Evolutionary conservation across 2,329 filamentous ascomycete species (phyloP), one percentile per base, ranked within the genome.

Genomic region (Phaeosphaeria sp.): DNA sequence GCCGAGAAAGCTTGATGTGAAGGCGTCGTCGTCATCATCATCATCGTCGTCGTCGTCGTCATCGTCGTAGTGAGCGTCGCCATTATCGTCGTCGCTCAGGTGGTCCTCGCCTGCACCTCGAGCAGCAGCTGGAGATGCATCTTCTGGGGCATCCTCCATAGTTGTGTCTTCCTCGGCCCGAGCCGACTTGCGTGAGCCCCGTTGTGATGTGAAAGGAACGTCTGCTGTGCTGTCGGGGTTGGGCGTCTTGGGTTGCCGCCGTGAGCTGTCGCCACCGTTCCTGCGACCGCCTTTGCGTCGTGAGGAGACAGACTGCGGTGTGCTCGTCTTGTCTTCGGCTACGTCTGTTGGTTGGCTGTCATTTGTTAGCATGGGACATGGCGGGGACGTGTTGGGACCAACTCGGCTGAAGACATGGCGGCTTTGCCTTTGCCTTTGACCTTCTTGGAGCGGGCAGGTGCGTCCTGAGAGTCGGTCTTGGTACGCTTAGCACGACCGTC

Each of bases 271-370:
- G 63, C 78, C 77, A 54, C 80, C 77, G 78, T 90, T 92, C 79
- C 90, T 93, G 73, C 89, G 86, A 72, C 85, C 88, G 36, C 90
- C 88, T 76, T 92, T 93, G 74, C 91, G 91, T 68, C 90, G 86
- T 74, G 87, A 90, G 1, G 89, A 88, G 21, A 88, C 84, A 22
- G 87, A 84, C 55, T 89, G 85, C 36, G 87, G 81, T 59, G 80
- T 79, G 52, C 80, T 83, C 56, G 87, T 84, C 57, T 84, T 82
- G 64, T 89, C 87, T 73, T 88, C 87, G 61, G 86, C 83, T 66
- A 88, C 85, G 69, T 87, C 88, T 65, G 86, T 83, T 67, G 88
- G 85, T 66, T 86, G 85, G 74, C 88, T 88, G 70, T 54, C 9
- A 56, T 64, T 58, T 42, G 67, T 78, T 60, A 71, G 65, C 58